phyloP scores from a whole-genome alignment of 352 stramenopile species.

The Blastocystis sp. region DNA sequence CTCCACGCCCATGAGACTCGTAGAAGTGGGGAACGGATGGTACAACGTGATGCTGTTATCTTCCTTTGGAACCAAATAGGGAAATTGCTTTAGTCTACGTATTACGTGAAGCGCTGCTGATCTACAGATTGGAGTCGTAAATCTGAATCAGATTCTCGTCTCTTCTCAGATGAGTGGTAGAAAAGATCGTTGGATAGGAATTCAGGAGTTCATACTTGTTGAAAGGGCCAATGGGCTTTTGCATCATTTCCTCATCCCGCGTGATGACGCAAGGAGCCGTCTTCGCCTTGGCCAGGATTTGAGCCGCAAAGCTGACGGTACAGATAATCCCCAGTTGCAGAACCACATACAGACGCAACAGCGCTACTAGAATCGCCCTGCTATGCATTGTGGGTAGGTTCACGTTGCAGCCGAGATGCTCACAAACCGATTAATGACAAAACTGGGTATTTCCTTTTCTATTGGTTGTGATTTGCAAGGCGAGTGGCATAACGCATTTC shows the following conservation, averaged over 20 bases:
- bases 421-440: no score
- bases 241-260: conserved; percentile 15
- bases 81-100: conserved; percentile 43
- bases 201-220: conserved; percentile 53
- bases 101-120: neutral
- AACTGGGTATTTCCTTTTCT: no score
- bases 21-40: neutral
- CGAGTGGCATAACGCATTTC: no score
- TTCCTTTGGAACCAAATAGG: conserved; percentile 3
- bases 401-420: no score
- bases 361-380: neutral
- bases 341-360: neutral
- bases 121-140: conserved; percentile 45
- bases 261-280: conserved; percentile 1
- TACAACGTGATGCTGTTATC: conserved; percentile 33
- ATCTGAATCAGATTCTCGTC: conserved; percentile 43
- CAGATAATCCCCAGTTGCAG: neutral
- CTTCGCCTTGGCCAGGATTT: conserved; percentile 5
- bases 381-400: no score
- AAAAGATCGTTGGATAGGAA: conserved; percentile 32
- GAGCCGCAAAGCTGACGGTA: neutral
- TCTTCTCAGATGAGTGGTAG: neutral
- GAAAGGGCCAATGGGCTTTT: conserved; percentile 40
- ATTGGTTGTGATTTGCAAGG: no score
- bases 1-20: conserved; percentile 6